phyloP scores from a whole-genome alignment of 192 early-diverging fungal genomes.

The Helicostylum pulchrum region DNA sequence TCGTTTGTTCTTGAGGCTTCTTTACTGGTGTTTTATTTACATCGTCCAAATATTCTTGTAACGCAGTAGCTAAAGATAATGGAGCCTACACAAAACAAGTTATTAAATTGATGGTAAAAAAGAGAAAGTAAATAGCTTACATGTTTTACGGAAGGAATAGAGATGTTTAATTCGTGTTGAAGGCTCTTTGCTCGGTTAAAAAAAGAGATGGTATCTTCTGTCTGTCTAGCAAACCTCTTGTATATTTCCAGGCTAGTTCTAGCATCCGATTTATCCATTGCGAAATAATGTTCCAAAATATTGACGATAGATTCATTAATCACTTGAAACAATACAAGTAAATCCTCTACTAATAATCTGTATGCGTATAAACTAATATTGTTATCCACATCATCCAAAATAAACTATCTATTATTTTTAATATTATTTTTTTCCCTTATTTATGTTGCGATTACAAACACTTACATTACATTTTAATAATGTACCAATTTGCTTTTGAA shows the following conservation, averaged over 20 bases:
- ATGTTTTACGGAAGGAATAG: conserved; percentile 75
- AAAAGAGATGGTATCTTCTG: conserved; percentile 64
- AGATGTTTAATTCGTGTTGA: conserved; percentile 55
- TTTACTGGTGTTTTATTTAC: conserved; percentile 10
- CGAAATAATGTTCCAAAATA: conserved; percentile 76
- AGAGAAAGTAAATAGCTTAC: conserved; percentile 34
- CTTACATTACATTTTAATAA: conserved; percentile 71
- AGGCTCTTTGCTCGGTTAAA: conserved; percentile 65
- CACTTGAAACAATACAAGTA: conserved; percentile 70
- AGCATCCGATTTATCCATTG: conserved; percentile 68
- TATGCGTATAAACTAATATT: conserved; percentile 73
- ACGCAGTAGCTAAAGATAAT: conserved; percentile 27
- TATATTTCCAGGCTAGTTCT: conserved; percentile 66
- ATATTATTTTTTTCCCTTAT: neutral
- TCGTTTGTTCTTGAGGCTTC: conserved; percentile 6
- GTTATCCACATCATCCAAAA: conserved; percentile 70
- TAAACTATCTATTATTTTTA: conserved; percentile 49
- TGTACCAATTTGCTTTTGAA: conserved; percentile 73
- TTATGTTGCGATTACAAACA: neutral
- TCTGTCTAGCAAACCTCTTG: conserved; percentile 74
- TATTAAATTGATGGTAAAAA: neutral
- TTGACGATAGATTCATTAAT: conserved; percentile 80
- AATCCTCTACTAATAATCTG: conserved; percentile 66
- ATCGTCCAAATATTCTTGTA: conserved; percentile 35
- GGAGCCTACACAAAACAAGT: conserved; percentile 19